Evolutionary conservation across 495 filamentous ascomycete species (phyloP), one percentile per base, ranked within the genome.

Genomic region (Aspergillus ellipticus): DNA sequence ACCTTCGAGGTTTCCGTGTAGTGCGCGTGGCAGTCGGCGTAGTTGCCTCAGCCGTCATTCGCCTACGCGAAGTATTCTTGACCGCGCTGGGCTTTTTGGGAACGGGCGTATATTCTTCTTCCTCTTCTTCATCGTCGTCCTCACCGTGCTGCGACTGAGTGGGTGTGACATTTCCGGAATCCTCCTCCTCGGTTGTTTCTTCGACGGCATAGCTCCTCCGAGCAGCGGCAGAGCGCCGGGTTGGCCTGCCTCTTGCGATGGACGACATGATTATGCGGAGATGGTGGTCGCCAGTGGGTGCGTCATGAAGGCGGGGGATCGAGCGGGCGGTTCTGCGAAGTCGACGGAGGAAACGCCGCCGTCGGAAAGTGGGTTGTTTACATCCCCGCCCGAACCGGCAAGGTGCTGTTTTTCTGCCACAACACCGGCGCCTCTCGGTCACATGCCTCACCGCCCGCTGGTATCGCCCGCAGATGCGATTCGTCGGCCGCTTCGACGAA

Each of bases 41-140:
- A 22, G 45, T 3, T 7, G 72, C 64, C n/a, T 85, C 80, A 26
- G 83, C 74, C 0, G 79, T 81, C 76, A 78, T 83, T 72, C 81
- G 79, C 67, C 78, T 80, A 53, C 78, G 74, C 55, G 74, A 74
- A 61, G 61, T 67, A 75, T 77, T 67, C 72, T 58, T 74, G 66
- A 61, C 64, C 75, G 56, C 60, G 73, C 59, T 74, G 68, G 48
- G 39, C 42, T 73, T 74, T 37, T 69, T 64, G 42, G 89, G 85
- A 15, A 85, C 89, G 7, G 89, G 90, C 15, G 88, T 89, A 59
- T 89, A 94, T 20, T 93, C 89, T 37, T 78, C 73, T 51, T 77
- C 78, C 45, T 83, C 85, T n/a, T 87, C 83, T 22, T 85, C 81
- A 4, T 84, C 75, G 16, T 81, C 73, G 51, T 77, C 78, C 51